phyloP scores from a whole-genome alignment of 495 filamentous ascomycete species.

The Jackrogersella minutella region DNA sequence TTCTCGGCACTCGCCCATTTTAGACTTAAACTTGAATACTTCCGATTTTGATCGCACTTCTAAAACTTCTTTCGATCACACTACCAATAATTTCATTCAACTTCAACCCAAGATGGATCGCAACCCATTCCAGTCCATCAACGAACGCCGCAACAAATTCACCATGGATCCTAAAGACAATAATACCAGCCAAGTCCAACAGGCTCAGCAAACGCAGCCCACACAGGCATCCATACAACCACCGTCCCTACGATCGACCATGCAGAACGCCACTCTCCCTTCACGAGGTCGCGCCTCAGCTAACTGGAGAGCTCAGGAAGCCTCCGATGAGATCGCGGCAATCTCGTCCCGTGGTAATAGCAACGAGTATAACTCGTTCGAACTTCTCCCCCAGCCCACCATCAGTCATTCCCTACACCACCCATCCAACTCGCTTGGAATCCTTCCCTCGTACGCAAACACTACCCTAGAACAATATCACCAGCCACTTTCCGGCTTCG shows the following conservation, averaged over 20 bases:
- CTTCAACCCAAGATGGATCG: constrained; percentile 35
- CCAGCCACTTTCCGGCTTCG: no score
- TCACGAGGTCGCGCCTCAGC: constrained; percentile 35
- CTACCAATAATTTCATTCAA: no score
- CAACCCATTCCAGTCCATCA: constrained; percentile 41
- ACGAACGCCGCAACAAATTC: constrained; percentile 40
- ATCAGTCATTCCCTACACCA: constrained; percentile 8
- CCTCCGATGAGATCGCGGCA: constrained; percentile 11
- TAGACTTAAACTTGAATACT: constrained; percentile 21
- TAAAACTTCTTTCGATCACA: constrained; percentile 18
- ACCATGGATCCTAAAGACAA: constrained; percentile 16
- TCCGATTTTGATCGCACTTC: constrained; percentile 22
- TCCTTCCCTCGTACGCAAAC: no score
- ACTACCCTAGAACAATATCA: no score
- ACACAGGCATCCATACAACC: constrained; percentile 18
- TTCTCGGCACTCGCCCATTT: constrained; percentile 14
- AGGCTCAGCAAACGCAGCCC: constrained; percentile 14
- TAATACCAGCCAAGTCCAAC: constrained; percentile 9
- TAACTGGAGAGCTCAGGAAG: constrained; percentile 41
- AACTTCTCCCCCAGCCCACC: not conserved
- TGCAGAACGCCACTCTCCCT: constrained; percentile 6
- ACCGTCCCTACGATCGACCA: constrained; percentile 10
- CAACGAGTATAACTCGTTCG: constrained; percentile 16
- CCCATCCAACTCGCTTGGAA: not conserved
- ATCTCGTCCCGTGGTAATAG: constrained; percentile 11